Percentiles rank a stretch among this genome's conserved stretches.
Evolutionary conservation across 1,284 basidiomycete species (phyloP).

Genomic region (Pyrrhoderma lamaoense): DNA sequence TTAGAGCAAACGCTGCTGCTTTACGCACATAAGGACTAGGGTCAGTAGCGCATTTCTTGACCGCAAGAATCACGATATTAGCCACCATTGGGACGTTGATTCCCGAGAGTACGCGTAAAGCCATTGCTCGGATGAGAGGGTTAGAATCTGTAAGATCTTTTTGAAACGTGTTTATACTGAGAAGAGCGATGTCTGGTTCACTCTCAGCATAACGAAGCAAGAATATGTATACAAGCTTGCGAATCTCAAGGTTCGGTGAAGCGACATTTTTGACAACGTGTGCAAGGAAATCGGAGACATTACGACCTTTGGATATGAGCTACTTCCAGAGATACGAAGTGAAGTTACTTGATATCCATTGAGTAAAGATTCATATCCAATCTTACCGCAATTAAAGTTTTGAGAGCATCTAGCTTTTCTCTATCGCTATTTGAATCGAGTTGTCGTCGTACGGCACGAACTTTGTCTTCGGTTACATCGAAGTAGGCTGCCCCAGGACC

Average conservation of each 20-base stretch:
- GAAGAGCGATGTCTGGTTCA: constrained; percentile 89
- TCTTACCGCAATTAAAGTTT: constrained; percentile 78
- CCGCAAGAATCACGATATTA: constrained; percentile 78
- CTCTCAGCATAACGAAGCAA: constrained; percentile 88
- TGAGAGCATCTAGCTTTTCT: constrained; percentile 91
- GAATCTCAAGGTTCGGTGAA: constrained; percentile 84
- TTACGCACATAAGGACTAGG: constrained; percentile 92
- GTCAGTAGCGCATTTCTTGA: constrained; percentile 88
- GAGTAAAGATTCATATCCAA: not conserved
- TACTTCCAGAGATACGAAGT: constrained; percentile 27
- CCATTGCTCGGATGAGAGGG: constrained; percentile 92
- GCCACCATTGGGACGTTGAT: constrained; percentile 87
- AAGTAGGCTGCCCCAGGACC: constrained; percentile 52
- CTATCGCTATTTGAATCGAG: constrained; percentile 81
- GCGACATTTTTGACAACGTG: constrained; percentile 94
- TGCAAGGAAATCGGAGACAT: constrained; percentile 89
- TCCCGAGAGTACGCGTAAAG: constrained; percentile 86
- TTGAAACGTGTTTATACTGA: constrained; percentile 99
- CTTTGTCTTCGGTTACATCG: constrained; percentile 65
- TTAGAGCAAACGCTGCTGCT: constrained; percentile 82
- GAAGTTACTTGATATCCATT: not conserved
- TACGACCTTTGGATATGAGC: constrained; percentile 90
- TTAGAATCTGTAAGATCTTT: constrained; percentile 90
- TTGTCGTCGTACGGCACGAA: constrained; percentile 73
- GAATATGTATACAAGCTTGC: constrained; percentile 97